A percentile compares a stretch with the other conserved stretches of the same genome.
phyloP scores from a whole-genome alignment of 306 rosid species.

The Canavalia gladiata region DNA sequence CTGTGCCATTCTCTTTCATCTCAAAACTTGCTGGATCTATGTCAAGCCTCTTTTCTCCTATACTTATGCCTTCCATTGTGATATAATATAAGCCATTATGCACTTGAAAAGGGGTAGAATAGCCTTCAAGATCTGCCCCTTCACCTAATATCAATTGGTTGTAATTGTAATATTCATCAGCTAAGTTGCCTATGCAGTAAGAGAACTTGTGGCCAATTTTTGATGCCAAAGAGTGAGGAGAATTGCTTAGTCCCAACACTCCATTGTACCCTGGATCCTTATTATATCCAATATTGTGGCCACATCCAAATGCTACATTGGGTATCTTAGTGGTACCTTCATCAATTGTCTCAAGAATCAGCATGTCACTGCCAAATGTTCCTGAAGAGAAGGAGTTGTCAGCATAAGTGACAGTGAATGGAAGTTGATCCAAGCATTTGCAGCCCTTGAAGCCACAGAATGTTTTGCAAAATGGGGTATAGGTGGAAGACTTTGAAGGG shows the following conservation, averaged over 20 bases:
- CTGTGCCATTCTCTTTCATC: conserved; percentile 40
- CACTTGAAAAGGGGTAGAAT: conserved; percentile 43
- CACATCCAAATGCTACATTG: conserved; percentile 50
- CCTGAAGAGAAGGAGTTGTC: conserved; percentile 45
- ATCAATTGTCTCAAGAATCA: conserved; percentile 52
- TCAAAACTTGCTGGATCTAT: conserved; percentile 42
- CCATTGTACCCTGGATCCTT: conserved; percentile 50
- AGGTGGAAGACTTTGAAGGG: conserved; percentile 57
- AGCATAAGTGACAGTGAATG: conserved; percentile 6
- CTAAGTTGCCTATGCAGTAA: conserved; percentile 59
- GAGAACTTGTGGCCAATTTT: conserved; percentile 54
- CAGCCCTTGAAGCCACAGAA: conserved; percentile 26
- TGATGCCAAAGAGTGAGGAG: conserved; percentile 35
- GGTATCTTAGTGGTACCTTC: conserved; percentile 40
- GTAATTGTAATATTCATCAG: conserved; percentile 45
- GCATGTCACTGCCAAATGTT: conserved; percentile 35
- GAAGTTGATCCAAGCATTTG: neutral
- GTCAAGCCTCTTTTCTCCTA: conserved; percentile 52
- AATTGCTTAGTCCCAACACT: conserved; percentile 53
- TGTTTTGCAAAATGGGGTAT: conserved; percentile 27
- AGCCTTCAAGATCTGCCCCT: conserved; percentile 59
- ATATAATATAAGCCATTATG: conserved; percentile 41
- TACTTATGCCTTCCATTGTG: conserved; percentile 57
- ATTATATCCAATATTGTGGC: neutral
- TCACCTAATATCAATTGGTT: conserved; percentile 61